Base-by-base conservation (phyloP, 805 yeast genomes). In the Hemisphaericaspora nanyangensis region DNA sequence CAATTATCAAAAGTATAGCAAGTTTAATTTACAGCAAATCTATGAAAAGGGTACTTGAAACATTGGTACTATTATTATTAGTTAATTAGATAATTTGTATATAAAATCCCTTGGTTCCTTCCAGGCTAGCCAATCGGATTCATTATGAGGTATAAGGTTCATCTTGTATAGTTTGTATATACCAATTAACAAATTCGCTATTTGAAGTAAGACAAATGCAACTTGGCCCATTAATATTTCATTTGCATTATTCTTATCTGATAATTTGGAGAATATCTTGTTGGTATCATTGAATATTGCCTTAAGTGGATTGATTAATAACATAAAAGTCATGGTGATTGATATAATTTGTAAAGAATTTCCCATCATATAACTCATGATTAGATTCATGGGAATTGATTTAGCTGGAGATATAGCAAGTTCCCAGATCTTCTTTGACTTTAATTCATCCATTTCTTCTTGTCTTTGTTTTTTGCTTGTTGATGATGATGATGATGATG, bases 351-450 rank as follows among this genome's bases (percentile, higher is more conserved):
- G 98, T 19, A 93, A 65, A 3, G 95, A 77, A 52, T 84, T 83
- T 24, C 98, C 98, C 0, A 96, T 80, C 87, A 91, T 86, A 59
- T 87, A 93, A 44, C 88, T 80, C 95, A 91, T 87, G 34, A 87
- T 66, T 35, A 85, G 60, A 54, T 87, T 93, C 95, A 88, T 85
- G 6, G 97, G 95, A n/a, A 93, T 74, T 15, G 60, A 53, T 56
- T 89, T 91, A 2, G 88, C 85, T 0, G 97, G 96, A 1, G 80
- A 79, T 12, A 76, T 61, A 2, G 96, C 95, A 28, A 85, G 55
- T 42, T 85, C 93, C 95, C 96, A 88, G 0, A 95, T 90, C 52
- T 84, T 85, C 52, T 81, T 76, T 17, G 65, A 56, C 49, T 69
- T 75, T 40, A 75, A 58, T 29, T 61, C 62, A 29, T 62, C 70